Conservation (phyloP, 106 monocot species). For the Xerophyta viscosa region DNA sequence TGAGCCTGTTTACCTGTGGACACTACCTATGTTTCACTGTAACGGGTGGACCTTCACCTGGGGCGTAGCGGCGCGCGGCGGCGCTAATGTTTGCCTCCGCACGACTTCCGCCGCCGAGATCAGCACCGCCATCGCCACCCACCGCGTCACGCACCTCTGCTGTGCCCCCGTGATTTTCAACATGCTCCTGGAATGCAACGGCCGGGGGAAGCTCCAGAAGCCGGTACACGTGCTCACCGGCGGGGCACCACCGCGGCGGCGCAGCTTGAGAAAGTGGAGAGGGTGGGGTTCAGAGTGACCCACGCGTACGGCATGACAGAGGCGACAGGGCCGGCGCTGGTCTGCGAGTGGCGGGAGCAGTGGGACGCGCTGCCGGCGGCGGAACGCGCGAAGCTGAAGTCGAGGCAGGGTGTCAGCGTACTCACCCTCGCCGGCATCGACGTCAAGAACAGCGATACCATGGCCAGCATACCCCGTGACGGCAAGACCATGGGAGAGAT, state of each 20-base stretch:
- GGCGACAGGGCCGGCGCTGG: conserved; percentile 66
- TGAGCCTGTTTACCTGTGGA: conserved; percentile 83
- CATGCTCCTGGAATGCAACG: conserved; percentile 32
- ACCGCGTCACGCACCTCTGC: conserved; percentile 87
- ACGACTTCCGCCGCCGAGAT: conserved; percentile 37
- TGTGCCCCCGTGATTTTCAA: conserved; percentile 67
- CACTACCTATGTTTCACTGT: conserved; percentile 95
- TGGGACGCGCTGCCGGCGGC: conserved; percentile 37
- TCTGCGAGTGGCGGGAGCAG: conserved; percentile 67
- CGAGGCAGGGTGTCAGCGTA: conserved; percentile 62
- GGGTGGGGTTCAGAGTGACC: conserved; percentile 56
- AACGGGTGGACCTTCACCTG: conserved; percentile 96
- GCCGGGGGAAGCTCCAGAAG: conserved; percentile 6
- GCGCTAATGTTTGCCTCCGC: conserved; percentile 73
- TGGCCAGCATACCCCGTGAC: conserved; percentile 51
- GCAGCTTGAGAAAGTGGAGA: conserved; percentile 43
- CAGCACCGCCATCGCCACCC: conserved; percentile 45
- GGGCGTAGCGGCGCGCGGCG: conserved; percentile 82
- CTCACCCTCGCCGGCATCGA: conserved; percentile 53
- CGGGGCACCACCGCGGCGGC: conserved; percentile 71
- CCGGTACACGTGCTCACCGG: conserved; percentile 64
- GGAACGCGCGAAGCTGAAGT: conserved; percentile 33
- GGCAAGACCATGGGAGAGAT: conserved; percentile 70
- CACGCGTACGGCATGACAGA: conserved; percentile 90
- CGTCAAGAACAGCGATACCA: conserved; percentile 30